A percentile compares a stretch with the other conserved stretches of the same genome.
Evolutionary conservation across 2,329 filamentous ascomycete species (phyloP).

Genomic region (Fusarium sublunatum): DNA sequence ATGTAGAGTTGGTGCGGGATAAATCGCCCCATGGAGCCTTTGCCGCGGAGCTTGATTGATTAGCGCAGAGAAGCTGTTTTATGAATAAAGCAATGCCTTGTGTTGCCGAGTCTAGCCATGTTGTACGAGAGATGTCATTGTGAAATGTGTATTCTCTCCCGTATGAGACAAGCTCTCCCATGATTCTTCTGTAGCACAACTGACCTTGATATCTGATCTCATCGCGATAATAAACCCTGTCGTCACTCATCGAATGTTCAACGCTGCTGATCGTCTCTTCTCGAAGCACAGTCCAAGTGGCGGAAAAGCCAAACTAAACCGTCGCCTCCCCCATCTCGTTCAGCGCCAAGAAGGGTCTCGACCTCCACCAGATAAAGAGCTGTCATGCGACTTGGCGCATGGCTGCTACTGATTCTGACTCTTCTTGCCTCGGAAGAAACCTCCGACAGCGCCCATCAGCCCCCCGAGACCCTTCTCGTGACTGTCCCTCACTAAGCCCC

Average conservation of each 20-base stretch:
- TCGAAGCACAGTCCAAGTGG: constrained; percentile 16
- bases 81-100: constrained; percentile 13
- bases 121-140: neutral
- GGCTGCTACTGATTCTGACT: constrained; percentile 7
- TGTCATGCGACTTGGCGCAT: neutral
- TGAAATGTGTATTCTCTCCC: neutral
- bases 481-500: constrained; percentile 67
- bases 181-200: neutral
- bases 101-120: constrained; percentile 17
- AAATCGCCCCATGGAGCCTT: constrained; percentile 33
- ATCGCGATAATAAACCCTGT: neutral
- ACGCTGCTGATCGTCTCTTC: constrained; percentile 15
- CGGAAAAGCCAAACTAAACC: constrained; percentile 20
- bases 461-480: constrained; percentile 64
- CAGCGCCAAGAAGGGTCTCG: constrained; percentile 36
- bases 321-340: constrained; percentile 25
- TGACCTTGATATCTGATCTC: neutral
- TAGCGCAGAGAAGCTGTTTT: neutral
- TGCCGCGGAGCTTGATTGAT: constrained; percentile 1
- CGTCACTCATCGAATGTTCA: constrained; percentile 42
- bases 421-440: constrained; percentile 68
- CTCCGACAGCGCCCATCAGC: constrained; percentile 67
- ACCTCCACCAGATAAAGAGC: constrained; percentile 11
- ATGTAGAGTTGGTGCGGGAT: constrained; percentile 32
- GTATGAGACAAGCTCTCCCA: neutral